A percentile compares a stretch with the other conserved stretches of the same genome.
Evolutionary conservation across 371 early-diverging fungal genomes (phyloP).

Genomic region (Aphelidium insulamus): DNA sequence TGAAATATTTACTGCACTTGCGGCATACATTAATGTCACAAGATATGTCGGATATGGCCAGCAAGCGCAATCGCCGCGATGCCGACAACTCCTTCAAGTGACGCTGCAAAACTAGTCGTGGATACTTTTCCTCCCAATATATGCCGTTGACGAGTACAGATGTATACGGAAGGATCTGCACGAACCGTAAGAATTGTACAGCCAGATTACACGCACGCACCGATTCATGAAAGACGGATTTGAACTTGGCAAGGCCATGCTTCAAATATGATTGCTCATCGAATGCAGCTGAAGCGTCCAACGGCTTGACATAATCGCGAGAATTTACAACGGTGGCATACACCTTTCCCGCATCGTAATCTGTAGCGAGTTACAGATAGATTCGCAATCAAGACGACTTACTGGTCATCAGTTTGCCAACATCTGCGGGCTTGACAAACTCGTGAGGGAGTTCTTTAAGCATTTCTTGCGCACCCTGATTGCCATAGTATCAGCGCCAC

Average conservation of each 20-base stretch:
- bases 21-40: slow-evolving; percentile 68
- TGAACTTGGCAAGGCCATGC: no score
- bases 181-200: background rate
- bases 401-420: no score
- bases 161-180: slow-evolving; percentile 70
- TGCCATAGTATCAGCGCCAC: no score
- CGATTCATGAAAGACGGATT: slow-evolving; percentile 61
- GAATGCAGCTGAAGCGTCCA: no score
- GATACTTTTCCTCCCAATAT: slow-evolving; percentile 74
- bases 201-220: slow-evolving; percentile 7
- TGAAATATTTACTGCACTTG: background rate
- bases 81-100: no score
- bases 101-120: no score
- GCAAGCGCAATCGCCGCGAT: no score
- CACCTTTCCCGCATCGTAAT: slow-evolving; percentile 33
- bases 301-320: slow-evolving; percentile 67
- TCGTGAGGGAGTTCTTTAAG: slow-evolving; percentile 80
- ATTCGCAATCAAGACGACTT: no score
- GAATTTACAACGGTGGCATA: slow-evolving; percentile 56
- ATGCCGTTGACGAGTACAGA: slow-evolving; percentile 78
- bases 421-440: slow-evolving; percentile 59
- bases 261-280: no score
- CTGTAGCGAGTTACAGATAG: no score
- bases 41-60: slow-evolving; percentile 75
- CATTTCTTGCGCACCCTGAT: slow-evolving; percentile 75